Conservation (phyloP, 768 basidiomycete genomes). For the Lepiota subincarnata region DNA sequence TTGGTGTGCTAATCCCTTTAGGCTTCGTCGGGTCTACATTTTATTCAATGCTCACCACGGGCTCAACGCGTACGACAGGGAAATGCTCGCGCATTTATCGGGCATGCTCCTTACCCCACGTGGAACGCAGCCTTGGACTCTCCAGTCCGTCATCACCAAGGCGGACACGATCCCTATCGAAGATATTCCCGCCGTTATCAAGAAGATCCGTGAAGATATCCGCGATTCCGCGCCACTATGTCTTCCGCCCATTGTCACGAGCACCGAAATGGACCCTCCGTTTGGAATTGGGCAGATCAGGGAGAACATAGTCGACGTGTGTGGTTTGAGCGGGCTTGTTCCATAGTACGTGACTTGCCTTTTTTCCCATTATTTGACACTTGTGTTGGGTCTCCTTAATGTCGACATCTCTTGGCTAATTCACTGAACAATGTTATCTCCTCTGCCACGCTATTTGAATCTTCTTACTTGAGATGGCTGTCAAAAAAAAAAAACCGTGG, state of each 20-base stretch:
- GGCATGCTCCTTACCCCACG: constrained; percentile 32
- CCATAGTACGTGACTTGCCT: not conserved
- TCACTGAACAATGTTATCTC: too few species aligned
- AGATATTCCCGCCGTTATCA: constrained; percentile 31
- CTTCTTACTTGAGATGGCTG: too few species aligned
- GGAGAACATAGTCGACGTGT: constrained; percentile 56
- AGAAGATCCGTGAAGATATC: constrained; percentile 46
- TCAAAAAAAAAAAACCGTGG: too few species aligned
- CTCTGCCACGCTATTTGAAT: too few species aligned
- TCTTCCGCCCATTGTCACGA: constrained; percentile 61
- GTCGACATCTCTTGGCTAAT: too few species aligned
- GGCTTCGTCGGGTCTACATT: constrained; percentile 67
- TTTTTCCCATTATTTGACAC: not conserved
- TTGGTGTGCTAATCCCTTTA: constrained; percentile 22
- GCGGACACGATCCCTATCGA: constrained; percentile 45
- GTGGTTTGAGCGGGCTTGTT: constrained; percentile 27
- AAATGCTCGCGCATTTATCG: constrained; percentile 59
- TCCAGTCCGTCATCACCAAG: constrained; percentile 75
- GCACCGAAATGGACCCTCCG: constrained; percentile 40
- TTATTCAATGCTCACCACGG: constrained; percentile 67
- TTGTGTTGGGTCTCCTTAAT: not conserved
- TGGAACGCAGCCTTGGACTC: constrained; percentile 44
- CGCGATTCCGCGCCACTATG: constrained; percentile 56
- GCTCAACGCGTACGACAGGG: constrained; percentile 48
- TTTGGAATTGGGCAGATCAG: constrained; percentile 58